Base-by-base conservation (phyloP, 345 rosid species). In the Gossypium mustelinum region DNA sequence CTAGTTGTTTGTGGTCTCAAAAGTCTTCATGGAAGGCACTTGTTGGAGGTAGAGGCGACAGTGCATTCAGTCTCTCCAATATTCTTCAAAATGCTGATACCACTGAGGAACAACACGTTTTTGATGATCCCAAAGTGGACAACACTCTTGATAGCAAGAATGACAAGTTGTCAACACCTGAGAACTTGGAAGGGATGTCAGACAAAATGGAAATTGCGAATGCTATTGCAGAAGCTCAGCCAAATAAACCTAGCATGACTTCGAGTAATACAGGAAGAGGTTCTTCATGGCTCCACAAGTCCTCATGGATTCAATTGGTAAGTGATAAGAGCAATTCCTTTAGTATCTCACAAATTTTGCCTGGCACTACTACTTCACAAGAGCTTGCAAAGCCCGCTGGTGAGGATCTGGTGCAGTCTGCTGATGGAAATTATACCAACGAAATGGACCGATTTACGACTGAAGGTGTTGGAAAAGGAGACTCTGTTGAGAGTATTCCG, bases 231-330 rank as follows among this genome's bases (percentile, higher is more conserved):
- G 81, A 82, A 79, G 72, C 77, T 58, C 81, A 77, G 71, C 66
- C 78, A 64, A 24, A 64, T 34, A 60, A 68, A 66, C 52, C 75
- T 50, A 70, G 51, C 68, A 63, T 72, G 63, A 69, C 81, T 70
- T 72, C 70, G 47, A 81, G 25, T 66, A 87, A 81, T 66, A 70
- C 87, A 4, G 84, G 91, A 77, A 87, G 88, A 81, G 91, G 96
- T 70, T 76, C 86, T 60, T 81, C 89, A 47, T 95, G 99, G 99
- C 88, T 85, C 74, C 89, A 93, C 68, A 82, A 85, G 69, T 87
- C 86, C 43, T 84, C 99, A 20, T 95, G 99, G 99, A 87, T 90
- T 65, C 94, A 95, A 79, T 78, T 95, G 85, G 84, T 93, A 61
- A 72, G 78, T 67, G 83, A 84, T 66, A 79, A 48, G 48, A 83